phyloP scores from a whole-genome alignment of 139 green algal species.

The Chlamydomonas urium region DNA sequence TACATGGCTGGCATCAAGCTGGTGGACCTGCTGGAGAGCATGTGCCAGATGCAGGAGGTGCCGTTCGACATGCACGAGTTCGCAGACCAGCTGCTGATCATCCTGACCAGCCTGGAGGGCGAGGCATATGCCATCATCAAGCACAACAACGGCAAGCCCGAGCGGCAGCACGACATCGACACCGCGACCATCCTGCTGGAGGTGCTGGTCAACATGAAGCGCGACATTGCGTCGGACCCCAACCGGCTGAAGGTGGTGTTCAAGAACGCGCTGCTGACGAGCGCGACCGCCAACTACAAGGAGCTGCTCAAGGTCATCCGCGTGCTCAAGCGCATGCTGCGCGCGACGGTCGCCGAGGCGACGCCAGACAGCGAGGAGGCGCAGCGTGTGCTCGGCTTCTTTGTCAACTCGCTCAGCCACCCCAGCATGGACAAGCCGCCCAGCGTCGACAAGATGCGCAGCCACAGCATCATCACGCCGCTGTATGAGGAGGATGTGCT shows the following conservation, averaged over 20 bases:
- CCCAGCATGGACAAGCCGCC: slow-evolving; percentile 21
- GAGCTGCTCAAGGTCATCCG: slow-evolving; percentile 34
- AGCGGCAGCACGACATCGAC: neutral
- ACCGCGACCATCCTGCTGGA: slow-evolving; percentile 28
- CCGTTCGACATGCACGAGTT: slow-evolving; percentile 45
- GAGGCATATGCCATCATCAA: slow-evolving; percentile 17
- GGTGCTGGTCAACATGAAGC: slow-evolving; percentile 39
- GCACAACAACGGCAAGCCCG: neutral
- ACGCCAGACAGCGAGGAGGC: slow-evolving; percentile 63
- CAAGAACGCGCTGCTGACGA: slow-evolving; percentile 21
- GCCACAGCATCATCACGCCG: slow-evolving; percentile 65
- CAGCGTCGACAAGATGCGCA: slow-evolving; percentile 53
- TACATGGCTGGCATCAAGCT: slow-evolving; percentile 23
- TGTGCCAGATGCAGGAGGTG: slow-evolving; percentile 31
- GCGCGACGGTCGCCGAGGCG: slow-evolving; percentile 36
- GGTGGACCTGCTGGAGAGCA: slow-evolving; percentile 32
- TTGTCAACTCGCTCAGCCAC: slow-evolving; percentile 48
- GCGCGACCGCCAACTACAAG: slow-evolving; percentile 35
- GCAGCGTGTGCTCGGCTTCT: slow-evolving; percentile 70
- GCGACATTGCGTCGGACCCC: slow-evolving; percentile 27
- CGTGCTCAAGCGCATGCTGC: slow-evolving; percentile 44
- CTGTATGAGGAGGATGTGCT: slow-evolving; percentile 62
- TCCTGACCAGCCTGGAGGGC: slow-evolving; percentile 33
- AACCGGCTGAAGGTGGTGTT: slow-evolving; percentile 28
- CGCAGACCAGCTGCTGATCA: slow-evolving; percentile 30